phyloP scores from a whole-genome alignment of 2,329 filamentous ascomycete species.

The Basipetospora chlamydospora region DNA sequence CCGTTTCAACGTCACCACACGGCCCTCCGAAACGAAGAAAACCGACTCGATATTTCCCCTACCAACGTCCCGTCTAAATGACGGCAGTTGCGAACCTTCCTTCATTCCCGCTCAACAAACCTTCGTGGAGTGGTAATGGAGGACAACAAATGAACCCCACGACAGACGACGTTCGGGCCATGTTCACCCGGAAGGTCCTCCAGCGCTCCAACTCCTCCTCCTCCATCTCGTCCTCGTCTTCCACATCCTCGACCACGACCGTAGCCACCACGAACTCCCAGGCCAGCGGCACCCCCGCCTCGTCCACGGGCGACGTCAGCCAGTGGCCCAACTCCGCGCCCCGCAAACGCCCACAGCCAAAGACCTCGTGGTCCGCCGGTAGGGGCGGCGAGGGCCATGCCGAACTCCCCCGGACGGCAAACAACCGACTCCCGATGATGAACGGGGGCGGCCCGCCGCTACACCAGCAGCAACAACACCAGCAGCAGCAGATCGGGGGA shows the following conservation, averaged over 20 bases:
- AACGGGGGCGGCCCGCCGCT: slow-evolving; percentile 24
- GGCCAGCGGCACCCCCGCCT: slow-evolving; percentile 42
- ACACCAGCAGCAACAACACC: slow-evolving; percentile 23
- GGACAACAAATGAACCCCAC: slow-evolving; percentile 43
- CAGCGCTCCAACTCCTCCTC: slow-evolving; percentile 86
- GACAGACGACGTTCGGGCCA: slow-evolving; percentile 75
- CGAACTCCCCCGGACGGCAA: slow-evolving; percentile 31
- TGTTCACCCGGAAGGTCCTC: slow-evolving; percentile 78
- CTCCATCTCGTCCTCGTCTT: slow-evolving; percentile 56
- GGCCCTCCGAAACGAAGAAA: not conserved
- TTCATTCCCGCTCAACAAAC: slow-evolving; percentile 47
- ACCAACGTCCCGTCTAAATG: slow-evolving; percentile 29
- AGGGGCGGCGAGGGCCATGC: slow-evolving; percentile 30
- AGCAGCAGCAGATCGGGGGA: too few relatives aligned
- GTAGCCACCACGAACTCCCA: slow-evolving; percentile 46
- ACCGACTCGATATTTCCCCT: slow-evolving; percentile 5
- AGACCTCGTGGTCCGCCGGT: slow-evolving; percentile 32
- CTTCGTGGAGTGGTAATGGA: slow-evolving; percentile 51
- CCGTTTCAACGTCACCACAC: not conserved
- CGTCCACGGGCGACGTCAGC: slow-evolving; percentile 31
- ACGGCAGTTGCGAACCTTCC: slow-evolving; percentile 54
- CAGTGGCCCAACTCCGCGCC: slow-evolving; percentile 26
- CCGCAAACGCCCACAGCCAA: slow-evolving; percentile 37
- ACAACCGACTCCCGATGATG: slow-evolving; percentile 18
- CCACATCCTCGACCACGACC: slow-evolving; percentile 46